These are phyloP conservation scores for Eragrostis tef DNA, from an alignment of 202 grass and related monocot genomes.

Conservation along the genomic window DNA sequence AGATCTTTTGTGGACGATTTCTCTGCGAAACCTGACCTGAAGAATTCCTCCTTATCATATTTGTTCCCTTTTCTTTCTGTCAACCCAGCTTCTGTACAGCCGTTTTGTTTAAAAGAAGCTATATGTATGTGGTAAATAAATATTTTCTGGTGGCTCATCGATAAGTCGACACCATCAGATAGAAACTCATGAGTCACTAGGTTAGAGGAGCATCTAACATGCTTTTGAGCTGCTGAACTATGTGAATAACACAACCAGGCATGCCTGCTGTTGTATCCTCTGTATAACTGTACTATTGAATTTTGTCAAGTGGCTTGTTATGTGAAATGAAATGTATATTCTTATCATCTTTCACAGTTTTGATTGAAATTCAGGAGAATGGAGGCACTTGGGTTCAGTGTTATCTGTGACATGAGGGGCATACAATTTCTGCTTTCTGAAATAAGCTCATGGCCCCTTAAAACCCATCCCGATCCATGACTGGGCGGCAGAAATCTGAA, in stretches of 20 bases:
- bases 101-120: conserved; percentile 2
- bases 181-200: background rate
- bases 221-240: conserved; percentile 8
- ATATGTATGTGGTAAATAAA: conserved; percentile 1
- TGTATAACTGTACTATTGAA: background rate
- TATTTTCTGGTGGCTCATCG: background rate
- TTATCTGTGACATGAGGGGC: too few relatives aligned
- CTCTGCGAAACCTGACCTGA: conserved; percentile 56
- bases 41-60: background rate
- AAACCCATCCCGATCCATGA: too few relatives aligned
- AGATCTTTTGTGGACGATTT: conserved; percentile 73
- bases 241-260: conserved; percentile 19
- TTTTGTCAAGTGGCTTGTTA: background rate
- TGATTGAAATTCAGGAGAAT: background rate
- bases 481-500: too few relatives aligned
- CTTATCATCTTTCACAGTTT: background rate
- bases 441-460: too few relatives aligned
- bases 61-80: background rate
- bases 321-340: background rate
- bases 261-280: background rate
- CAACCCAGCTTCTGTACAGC: conserved; percentile 30
- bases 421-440: background rate
- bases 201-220: conserved; percentile 5
- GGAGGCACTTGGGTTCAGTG: background rate
- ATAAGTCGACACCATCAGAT: background rate